Evolutionary conservation across 306 rosid genomes (phyloP), one percentile per base, ranked within the genome.

Genomic region (Cucumis melo): DNA sequence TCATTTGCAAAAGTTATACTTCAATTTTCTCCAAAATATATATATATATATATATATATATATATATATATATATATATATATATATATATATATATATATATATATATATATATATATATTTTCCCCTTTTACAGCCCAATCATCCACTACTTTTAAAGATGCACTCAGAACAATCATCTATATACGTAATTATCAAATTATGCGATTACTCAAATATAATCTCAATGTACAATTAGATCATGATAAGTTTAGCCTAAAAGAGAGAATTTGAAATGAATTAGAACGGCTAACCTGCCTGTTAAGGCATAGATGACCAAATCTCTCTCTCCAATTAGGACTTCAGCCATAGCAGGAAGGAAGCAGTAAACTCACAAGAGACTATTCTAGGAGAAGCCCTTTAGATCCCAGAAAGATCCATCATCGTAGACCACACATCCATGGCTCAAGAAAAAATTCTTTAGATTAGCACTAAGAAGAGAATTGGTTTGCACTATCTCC

Each of bases 371-470:
- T 20, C 13, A n/a, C 10, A 10, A 66, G 73, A 42, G 32, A 39
- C 29, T n/a, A n/a, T 19, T n/a, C 32, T 34, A 51, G 3, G 64
- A 74, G 64, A 74, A 17, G 65, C 53, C 36, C 23, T 74, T 74
- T 2, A 32, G 48, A 74, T 38, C 65, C 27, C 19, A 32, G 6
- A 6, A 38, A 73, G 17, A 24, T 5, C 50, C 77, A 55, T 42
- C 32, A 13, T 29, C 36, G 10, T 48, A 19, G 42, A 88, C 83
- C 51, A 76, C 58, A 79, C 93, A 89, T 36, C 93, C 93, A 81
- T 87, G 92, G 19, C 79, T 88, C 84, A 80, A 61, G 81, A 81
- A 80, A 36, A 88, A 61, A 39, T 75, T 74, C 80, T 32, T 76
- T 66, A 66, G 86, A 42, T 82, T 82, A 23, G 78, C 81, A 24